phyloP scores from a whole-genome alignment of 1,284 basidiomycete genomes.

The Apiotrichum domesticum region DNA sequence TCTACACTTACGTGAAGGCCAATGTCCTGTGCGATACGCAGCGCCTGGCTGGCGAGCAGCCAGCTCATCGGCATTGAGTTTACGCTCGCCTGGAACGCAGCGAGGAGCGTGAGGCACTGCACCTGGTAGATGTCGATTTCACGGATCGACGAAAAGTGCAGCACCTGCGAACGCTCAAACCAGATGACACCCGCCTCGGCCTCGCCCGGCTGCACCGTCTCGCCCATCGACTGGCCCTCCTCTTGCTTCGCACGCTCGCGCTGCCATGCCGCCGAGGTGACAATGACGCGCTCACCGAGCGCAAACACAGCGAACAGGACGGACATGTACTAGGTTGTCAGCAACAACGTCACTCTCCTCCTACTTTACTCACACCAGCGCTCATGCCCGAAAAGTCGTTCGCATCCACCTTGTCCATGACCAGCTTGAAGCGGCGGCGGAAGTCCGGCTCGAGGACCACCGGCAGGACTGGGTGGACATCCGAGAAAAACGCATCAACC shows the following conservation, averaged over 20 bases:
- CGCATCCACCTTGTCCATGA: constrained; percentile 58
- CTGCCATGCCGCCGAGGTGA: constrained; percentile 56
- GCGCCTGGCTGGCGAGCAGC: constrained; percentile 79
- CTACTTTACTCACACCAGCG: constrained; percentile 12
- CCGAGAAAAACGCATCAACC: constrained; percentile 76
- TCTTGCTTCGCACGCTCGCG: constrained; percentile 56
- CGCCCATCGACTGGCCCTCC: constrained; percentile 15
- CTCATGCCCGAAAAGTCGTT: constrained; percentile 16
- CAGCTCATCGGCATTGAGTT: constrained; percentile 87
- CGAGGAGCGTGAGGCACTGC: constrained; percentile 77
- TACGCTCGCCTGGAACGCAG: constrained; percentile 79
- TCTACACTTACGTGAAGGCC: constrained; percentile 68
- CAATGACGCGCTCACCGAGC: constrained; percentile 56
- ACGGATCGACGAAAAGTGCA: constrained; percentile 81
- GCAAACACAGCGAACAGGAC: constrained; percentile 78
- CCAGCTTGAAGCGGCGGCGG: constrained; percentile 59
- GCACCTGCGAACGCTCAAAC: constrained; percentile 58
- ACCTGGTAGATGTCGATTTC: constrained; percentile 71
- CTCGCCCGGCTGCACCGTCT: constrained; percentile 37
- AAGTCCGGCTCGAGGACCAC: constrained; percentile 76
- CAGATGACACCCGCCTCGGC: constrained; percentile 43
- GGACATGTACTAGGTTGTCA: constrained; percentile 68
- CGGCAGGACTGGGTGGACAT: constrained; percentile 77
- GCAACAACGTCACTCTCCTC: constrained; percentile 5
- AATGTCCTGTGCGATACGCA: constrained; percentile 77